Conservation (phyloP, 139 green algal genomes). For the Astrephomene gubernaculifera region DNA sequence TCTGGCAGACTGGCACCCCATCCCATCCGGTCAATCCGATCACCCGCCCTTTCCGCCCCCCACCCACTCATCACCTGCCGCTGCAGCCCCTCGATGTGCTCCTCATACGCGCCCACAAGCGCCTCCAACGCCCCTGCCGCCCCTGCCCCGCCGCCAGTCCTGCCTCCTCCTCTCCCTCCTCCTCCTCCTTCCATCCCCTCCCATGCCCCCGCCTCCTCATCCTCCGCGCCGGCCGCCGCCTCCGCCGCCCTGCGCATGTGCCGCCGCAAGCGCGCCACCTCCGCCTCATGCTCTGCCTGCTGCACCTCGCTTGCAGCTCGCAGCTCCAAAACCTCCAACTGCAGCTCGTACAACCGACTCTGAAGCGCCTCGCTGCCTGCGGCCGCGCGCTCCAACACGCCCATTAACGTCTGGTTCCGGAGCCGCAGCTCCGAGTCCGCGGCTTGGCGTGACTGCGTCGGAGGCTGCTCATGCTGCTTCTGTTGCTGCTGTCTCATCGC, state of each 20-base stretch:
- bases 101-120: conserved; percentile 14
- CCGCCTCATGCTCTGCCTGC: neutral
- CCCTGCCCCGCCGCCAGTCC: neutral
- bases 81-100: neutral
- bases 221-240: conserved; percentile 2
- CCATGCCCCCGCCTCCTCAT: neutral
- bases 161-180: neutral
- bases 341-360: conserved; percentile 14
- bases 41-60: neutral
- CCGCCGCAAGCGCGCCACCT: conserved; percentile 8
- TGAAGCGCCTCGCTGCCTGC: conserved; percentile 23
- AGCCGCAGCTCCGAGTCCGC: neutral
- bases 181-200: neutral
- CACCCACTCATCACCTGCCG: neutral
- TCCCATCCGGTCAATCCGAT: neutral
- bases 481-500: no score
- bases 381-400: conserved; percentile 20
- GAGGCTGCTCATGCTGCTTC: neutral
- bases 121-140: neutral
- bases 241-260: conserved; percentile 4
- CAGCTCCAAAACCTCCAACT: conserved; percentile 29
- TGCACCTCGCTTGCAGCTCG: neutral
- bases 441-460: neutral
- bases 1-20: neutral
- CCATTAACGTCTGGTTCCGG: conserved; percentile 14